A percentile compares a stretch with the other conserved stretches of the same genome.
phyloP scores from a whole-genome alignment of 2,329 filamentous ascomycete species.

The Aspergillus caelatus region DNA sequence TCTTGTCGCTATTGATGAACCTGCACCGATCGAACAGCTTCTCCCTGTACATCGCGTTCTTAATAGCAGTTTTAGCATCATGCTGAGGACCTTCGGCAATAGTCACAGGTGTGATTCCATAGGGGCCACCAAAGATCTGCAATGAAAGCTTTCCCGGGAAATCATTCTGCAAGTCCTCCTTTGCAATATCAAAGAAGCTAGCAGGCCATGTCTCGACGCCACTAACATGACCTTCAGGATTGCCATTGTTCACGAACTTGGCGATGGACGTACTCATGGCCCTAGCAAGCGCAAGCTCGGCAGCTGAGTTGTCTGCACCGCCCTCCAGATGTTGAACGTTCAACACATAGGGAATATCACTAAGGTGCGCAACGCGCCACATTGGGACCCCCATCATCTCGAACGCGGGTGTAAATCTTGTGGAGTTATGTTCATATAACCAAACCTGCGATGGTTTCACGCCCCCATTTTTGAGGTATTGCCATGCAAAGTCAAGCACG shows the following conservation, averaged over 20 bases:
- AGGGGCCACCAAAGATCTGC: slow-evolving; percentile 13
- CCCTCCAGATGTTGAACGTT: slow-evolving; percentile 18
- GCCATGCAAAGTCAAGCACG: slow-evolving; percentile 35
- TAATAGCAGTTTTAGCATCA: not conserved
- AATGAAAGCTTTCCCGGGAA: slow-evolving; percentile 6
- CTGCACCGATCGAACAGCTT: slow-evolving; percentile 15
- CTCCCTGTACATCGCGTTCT: slow-evolving; percentile 11
- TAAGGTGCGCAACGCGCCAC: slow-evolving; percentile 39
- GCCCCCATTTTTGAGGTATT: slow-evolving; percentile 28
- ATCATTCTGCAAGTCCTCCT: not conserved
- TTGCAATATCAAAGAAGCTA: not conserved
- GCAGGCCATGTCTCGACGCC: slow-evolving; percentile 6
- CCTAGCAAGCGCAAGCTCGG: slow-evolving; percentile 9
- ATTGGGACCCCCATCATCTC: slow-evolving; percentile 34
- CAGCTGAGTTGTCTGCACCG: slow-evolving; percentile 19
- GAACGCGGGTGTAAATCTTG: slow-evolving; percentile 29
- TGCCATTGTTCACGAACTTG: slow-evolving; percentile 7
- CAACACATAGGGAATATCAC: slow-evolving; percentile 38
- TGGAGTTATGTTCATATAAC: slow-evolving; percentile 35
- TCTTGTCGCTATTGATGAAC: slow-evolving; percentile 15
- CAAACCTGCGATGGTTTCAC: slow-evolving; percentile 18
- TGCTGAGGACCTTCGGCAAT: not conserved
- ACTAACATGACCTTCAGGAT: not conserved
- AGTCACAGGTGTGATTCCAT: not conserved
- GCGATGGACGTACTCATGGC: slow-evolving; percentile 14